Percentiles rank a stretch among this genome's conserved stretches.
Conservation (phyloP, 2,329 filamentous ascomycete genomes). For the Aureobasidium sp. region DNA sequence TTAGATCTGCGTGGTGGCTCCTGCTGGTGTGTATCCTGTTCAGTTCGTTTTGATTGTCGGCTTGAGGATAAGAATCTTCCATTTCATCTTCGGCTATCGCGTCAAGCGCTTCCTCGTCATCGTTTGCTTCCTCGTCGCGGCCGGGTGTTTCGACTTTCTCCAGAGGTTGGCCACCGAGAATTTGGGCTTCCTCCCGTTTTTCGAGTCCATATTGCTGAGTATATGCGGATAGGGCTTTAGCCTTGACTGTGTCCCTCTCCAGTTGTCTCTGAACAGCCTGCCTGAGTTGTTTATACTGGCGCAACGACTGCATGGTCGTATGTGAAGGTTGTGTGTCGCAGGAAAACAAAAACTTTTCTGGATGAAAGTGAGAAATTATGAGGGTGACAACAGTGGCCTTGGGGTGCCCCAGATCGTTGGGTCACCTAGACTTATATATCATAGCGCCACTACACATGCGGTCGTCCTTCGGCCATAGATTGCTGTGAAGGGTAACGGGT, state of each 20-base stretch:
- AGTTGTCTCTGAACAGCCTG: constrained; percentile 1
- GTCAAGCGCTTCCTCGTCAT: background rate
- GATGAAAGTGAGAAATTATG: background rate
- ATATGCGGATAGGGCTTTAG: background rate
- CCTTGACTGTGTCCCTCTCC: background rate
- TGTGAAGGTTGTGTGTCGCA: background rate
- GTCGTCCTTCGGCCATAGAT: constrained; percentile 9
- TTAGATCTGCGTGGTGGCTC: background rate
- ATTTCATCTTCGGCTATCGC: constrained; percentile 3
- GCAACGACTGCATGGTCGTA: constrained; percentile 10
- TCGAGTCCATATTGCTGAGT: constrained; percentile 10
- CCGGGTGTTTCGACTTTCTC: background rate
- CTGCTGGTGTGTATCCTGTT: constrained; percentile 1
- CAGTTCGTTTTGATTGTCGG: constrained; percentile 7
- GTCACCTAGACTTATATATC: background rate
- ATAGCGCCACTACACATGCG: background rate
- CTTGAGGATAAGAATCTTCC: constrained; percentile 3
- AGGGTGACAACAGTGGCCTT: background rate
- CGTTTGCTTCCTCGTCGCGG: background rate
- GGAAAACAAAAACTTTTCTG: background rate
- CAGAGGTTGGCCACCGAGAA: background rate
- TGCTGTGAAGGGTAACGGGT: constrained; percentile 1
- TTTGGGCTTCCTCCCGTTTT: background rate
- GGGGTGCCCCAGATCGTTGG: background rate
- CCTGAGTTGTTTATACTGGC: constrained; percentile 7